Conservation (phyloP, 495 filamentous ascomycete genomes). For the Lophium mytilinum region DNA sequence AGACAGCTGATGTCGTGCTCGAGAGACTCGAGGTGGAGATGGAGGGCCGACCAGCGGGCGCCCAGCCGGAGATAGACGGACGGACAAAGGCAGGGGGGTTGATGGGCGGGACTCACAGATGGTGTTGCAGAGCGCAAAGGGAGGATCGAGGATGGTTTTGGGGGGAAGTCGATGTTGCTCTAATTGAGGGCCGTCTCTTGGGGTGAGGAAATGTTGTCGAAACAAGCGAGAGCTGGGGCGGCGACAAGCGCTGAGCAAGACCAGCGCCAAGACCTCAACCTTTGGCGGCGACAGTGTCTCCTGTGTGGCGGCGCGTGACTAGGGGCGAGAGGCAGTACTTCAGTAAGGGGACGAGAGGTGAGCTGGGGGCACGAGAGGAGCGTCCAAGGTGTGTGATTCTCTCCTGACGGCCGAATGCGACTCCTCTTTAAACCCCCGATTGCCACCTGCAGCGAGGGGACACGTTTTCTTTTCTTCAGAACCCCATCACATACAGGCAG, state of each 20-base stretch:
- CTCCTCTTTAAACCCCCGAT: background rate
- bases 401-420: background rate
- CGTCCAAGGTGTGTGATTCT: too few species aligned
- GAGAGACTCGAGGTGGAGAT: constrained; percentile 1
- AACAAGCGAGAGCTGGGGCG: constrained; percentile 6
- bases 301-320: constrained; percentile 13
- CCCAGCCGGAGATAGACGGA: background rate
- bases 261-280: constrained; percentile 2
- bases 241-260: constrained; percentile 23
- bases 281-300: background rate
- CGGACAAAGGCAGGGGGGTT: background rate
- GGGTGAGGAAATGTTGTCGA: constrained; percentile 23
- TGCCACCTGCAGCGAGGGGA: background rate
- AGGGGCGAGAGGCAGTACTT: background rate
- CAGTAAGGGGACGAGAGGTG: background rate
- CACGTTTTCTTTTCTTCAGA: constrained; percentile 1
- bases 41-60: constrained; percentile 3
- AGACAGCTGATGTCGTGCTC: background rate
- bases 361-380: background rate
- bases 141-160: constrained; percentile 15
- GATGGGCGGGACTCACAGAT: constrained; percentile 12
- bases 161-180: constrained; percentile 17
- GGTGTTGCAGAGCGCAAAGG: constrained; percentile 13
- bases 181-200: constrained; percentile 22
- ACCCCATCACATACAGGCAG: background rate